Conservation (phyloP, 2,329 filamentous ascomycete species). For the Fusarium hostae region DNA sequence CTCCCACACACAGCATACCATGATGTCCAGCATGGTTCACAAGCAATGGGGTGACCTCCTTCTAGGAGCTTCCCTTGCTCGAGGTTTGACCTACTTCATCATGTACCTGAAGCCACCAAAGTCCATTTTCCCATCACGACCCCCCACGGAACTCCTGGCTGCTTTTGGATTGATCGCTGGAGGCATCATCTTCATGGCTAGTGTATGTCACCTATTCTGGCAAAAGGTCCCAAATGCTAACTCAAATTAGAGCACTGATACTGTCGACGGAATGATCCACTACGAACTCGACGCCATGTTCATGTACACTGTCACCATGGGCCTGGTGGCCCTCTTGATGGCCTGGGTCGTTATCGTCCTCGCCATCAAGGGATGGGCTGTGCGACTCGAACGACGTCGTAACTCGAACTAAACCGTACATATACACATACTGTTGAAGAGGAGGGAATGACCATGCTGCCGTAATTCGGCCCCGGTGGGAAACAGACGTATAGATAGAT, state of each 20-base stretch:
- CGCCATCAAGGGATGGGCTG: conserved; percentile 88
- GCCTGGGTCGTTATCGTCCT: conserved; percentile 82
- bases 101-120: conserved; percentile 83
- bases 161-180: conserved; percentile 89
- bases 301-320: conserved; percentile 88
- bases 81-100: conserved; percentile 81
- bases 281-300: conserved; percentile 91
- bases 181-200: conserved; percentile 92
- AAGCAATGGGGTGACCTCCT: conserved; percentile 92
- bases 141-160: conserved; percentile 88
- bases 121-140: conserved; percentile 82
- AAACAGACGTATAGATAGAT: conserved; percentile 5
- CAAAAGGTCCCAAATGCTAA: not conserved
- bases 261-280: conserved; percentile 78
- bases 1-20: conserved; percentile 84
- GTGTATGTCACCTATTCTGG: conserved; percentile 64
- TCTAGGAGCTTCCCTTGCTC: conserved; percentile 80
- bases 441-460: not conserved
- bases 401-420: conserved; percentile 2
- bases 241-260: conserved; percentile 72
- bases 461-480: not conserved
- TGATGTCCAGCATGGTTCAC: conserved; percentile 92
- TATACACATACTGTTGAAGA: not conserved
- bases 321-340: conserved; percentile 84
- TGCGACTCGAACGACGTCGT: conserved; percentile 56